phyloP scores from a whole-genome alignment of 345 rosid species.

The sweet orange (Citrus sinensis) region DNA sequence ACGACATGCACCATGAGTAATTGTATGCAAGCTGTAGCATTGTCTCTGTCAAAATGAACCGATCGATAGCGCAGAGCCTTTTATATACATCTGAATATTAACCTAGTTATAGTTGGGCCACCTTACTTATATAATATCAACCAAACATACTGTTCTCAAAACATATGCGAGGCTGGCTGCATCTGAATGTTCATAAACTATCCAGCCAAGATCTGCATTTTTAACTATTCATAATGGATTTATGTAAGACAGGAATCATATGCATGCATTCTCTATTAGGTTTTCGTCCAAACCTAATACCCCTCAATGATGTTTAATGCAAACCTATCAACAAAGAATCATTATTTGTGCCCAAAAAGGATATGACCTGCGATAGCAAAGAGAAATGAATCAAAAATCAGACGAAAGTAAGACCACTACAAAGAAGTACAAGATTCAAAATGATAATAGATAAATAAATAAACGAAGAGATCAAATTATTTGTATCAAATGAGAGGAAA shows the following conservation, averaged over 20 bases:
- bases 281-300: background rate
- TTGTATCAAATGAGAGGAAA: background rate
- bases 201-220: background rate
- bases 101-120: background rate
- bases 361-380: conserved; percentile 80
- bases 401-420: background rate
- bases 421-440: background rate
- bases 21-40: background rate
- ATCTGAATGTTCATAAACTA: background rate
- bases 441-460: background rate
- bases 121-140: background rate
- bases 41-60: background rate
- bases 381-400: background rate
- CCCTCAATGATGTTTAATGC: background rate
- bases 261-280: background rate
- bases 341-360: conserved; percentile 37
- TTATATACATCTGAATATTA: background rate
- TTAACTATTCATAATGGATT: no score
- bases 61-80: background rate
- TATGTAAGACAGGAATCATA: no score
- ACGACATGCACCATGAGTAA: background rate
- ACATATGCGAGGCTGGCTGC: background rate
- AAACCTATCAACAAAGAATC: background rate
- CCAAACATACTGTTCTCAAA: background rate
- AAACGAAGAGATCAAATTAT: background rate